Base-by-base conservation (phyloP, 441 rosid species). In the Lepidium campestre region DNA sequence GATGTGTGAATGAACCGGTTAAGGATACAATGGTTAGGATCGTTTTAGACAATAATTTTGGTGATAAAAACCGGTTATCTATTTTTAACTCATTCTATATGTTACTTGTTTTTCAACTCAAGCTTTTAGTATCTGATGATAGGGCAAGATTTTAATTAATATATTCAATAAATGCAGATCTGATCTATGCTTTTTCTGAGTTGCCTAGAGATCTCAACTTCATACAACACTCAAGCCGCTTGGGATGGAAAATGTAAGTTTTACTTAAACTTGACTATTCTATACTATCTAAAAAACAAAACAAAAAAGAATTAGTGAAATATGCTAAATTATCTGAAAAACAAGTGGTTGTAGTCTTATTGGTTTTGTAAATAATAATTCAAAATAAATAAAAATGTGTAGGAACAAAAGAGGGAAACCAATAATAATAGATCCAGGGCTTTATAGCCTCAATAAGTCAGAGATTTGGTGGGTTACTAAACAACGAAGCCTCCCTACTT, bases 361-460 rank as follows among this genome's bases (percentile, higher is more conserved):
- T 11, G 29, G 56, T 23, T 34, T 67, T 0, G 42, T 19, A 18
- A n/a, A n/a, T n/a, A n/a, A n/a, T n/a, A n/a, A n/a, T n/a, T n/a
- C n/a, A n/a, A n/a, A n/a, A 27, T 27, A 5, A 27, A 27, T n/a
- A n/a, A 27, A 45, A 56, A 45, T 40, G 46, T 68, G 53, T 83
- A 93, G 98, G 79, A 87, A 85, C 50, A 87, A 85, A 77, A 84
- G 98, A 77, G 97, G 83, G 14, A 90, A 80, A 74, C 98, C 98
- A 67, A 79, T 93, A 10, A 68, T 90, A 23, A 84, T 93, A 77
- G 98, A 93, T 65, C 98, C 97, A 37, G 98, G 81, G 20, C 83
- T 93, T n/a, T 83, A 85, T 74, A 85, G 87, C 18, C 61, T 35
- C 31, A 90, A 88, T 68, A 90, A 90, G 71, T 87, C 97, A 62